A percentile compares a stretch with the other conserved stretches of the same genome.
Evolutionary conservation across 805 yeast genomes (phyloP).

Genomic region (Candida pini): DNA sequence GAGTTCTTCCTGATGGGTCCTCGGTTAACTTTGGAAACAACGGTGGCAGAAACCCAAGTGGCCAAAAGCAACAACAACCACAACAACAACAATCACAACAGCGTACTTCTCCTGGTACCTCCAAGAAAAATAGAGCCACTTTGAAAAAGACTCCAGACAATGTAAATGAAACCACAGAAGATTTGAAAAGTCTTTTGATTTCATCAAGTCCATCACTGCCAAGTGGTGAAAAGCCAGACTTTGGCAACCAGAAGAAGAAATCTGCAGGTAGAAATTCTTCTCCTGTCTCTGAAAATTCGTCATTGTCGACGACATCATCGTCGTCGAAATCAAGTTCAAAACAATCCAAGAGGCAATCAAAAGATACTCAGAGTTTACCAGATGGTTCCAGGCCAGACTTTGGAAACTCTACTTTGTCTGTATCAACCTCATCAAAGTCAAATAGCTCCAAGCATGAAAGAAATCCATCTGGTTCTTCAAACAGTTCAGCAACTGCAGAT

Average conservation of each 20-base stretch:
- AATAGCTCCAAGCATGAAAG: slow-evolving; percentile 7
- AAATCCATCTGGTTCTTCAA: slow-evolving; percentile 7
- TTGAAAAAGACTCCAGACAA: slow-evolving; percentile 17
- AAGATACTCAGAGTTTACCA: slow-evolving; percentile 9
- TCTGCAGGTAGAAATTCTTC: too few species aligned
- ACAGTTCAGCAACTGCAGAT: slow-evolving; percentile 8
- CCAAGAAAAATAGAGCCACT: slow-evolving; percentile 12
- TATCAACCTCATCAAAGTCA: slow-evolving; percentile 13
- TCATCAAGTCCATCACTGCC: slow-evolving; percentile 16
- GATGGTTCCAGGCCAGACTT: slow-evolving; percentile 15
- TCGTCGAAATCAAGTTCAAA: slow-evolving; percentile 2
- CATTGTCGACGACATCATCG: slow-evolving; percentile 3
- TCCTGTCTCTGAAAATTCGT: too few species aligned
- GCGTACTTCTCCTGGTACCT: slow-evolving; percentile 3
- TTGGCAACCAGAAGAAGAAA: slow-evolving; percentile 7
- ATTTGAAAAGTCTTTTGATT: slow-evolving; percentile 16
- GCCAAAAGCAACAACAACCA: slow-evolving; percentile 8
- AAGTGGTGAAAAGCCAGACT: slow-evolving; percentile 16
- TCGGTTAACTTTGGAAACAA: slow-evolving; percentile 22
- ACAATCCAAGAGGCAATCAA: slow-evolving; percentile 1
- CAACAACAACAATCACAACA: slow-evolving; percentile 9
- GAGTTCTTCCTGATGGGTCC: slow-evolving; percentile 26
- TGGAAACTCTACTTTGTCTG: slow-evolving; percentile 7
- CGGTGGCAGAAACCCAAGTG: slow-evolving; percentile 13
- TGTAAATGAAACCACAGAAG: slow-evolving; percentile 16